Evolutionary conservation across 176 grass and related monocot species (phyloP), one percentile per base, ranked within the genome.

Genomic region (Oryza punctata): DNA sequence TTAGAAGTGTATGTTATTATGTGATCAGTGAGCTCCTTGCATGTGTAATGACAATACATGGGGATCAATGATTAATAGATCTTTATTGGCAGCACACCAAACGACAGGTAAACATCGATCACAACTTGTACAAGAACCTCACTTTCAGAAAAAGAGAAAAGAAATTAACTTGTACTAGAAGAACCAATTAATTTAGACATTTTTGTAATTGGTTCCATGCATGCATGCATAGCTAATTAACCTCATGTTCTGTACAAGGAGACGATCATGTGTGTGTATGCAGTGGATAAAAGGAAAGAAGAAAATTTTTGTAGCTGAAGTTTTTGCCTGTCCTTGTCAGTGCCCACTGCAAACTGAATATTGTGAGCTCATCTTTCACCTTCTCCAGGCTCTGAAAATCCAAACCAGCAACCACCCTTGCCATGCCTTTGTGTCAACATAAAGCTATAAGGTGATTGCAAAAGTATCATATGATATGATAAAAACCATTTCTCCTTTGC

Each of bases 241-340:
- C 30, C 19, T 61, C 9, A 15, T 69, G 21, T 75, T 30, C 41
- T 81, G 16, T 75, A 68, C 63, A 68, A 45, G 43, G 43, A 28
- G 43, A 86, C 43, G 29, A 43, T 80, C 30, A 86, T 80, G 40
- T 66, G 38, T 72, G 13, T 47, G 15, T 38, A 40, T 63, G 24
- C 10, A 64, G 12, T 28, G 23, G 7, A 79, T 16, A 67, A 15
- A 67, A 67, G 16, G 63, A 30, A 30, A n/a, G 63, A 79, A 49
- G 16, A 67, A 67, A 21, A 8, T 24, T 79, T 79, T 12, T 70
- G 45, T 24, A 33, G 70, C 57, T 46, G 18, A 68, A 44, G 35
- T 75, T 74, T 74, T 78, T 79, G 74, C 52, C 33, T 88, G 75
- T 88, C 75, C 46, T 67, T 84, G 60, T 84, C 87, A 84, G 50